phyloP scores from a whole-genome alignment of 768 basidiomycete genomes.

The Rhodotorula paludigena region DNA sequence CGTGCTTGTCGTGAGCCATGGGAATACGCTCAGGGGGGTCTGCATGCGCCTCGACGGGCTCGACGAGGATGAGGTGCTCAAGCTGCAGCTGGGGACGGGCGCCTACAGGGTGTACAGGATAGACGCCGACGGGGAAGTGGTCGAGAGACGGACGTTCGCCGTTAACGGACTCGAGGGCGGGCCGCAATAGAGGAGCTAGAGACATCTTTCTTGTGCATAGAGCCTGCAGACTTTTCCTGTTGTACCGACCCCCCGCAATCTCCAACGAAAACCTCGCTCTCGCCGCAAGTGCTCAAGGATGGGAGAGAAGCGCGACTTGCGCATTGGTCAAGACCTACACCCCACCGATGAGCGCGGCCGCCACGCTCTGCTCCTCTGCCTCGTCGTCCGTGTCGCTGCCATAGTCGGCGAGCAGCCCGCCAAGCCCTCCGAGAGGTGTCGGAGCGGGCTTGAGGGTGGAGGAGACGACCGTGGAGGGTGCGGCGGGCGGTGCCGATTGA shows the following conservation, averaged over 20 bases:
- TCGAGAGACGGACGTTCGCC: background rate
- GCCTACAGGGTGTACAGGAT: conserved; percentile 16
- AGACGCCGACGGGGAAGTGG: conserved; percentile 1
- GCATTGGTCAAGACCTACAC: no score
- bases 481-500: background rate
- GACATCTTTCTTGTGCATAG: background rate
- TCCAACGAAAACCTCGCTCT: no score
- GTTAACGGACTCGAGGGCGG: conserved; percentile 17
- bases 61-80: conserved; percentile 1
- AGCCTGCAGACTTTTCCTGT: no score
- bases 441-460: background rate
- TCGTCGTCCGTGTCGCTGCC: conserved; percentile 23
- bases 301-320: no score
- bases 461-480: background rate
- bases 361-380: background rate
- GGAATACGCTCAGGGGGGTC: conserved; percentile 19
- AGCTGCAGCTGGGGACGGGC: conserved; percentile 11
- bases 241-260: no score
- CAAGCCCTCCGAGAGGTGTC: background rate
- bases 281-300: no score
- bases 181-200: background rate
- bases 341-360: background rate
- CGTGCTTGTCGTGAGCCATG: conserved; percentile 11
- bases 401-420: conserved; percentile 4
- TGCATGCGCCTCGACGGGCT: conserved; percentile 20